Conservation (phyloP, 2,329 filamentous ascomycete genomes). For the Knufia fluminis region DNA sequence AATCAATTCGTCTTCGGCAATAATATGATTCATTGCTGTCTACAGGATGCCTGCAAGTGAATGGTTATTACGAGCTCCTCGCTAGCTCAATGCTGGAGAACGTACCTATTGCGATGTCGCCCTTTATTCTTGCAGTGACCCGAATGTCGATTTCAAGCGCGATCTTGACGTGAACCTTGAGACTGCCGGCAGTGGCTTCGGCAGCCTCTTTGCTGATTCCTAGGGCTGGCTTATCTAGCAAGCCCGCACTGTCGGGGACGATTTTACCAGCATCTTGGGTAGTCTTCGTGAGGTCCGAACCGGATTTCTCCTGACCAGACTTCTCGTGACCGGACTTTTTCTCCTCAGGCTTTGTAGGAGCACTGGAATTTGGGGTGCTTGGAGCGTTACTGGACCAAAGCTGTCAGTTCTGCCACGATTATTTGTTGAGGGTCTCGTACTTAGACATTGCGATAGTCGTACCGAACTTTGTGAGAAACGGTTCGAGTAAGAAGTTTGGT, state of each 20-base stretch:
- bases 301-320: too few relatives aligned
- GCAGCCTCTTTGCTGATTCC: slow-evolving; percentile 13
- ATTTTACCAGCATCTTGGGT: not conserved
- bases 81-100: slow-evolving; percentile 3
- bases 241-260: not conserved
- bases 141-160: slow-evolving; percentile 16
- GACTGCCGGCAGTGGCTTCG: slow-evolving; percentile 14
- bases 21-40: not conserved
- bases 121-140: slow-evolving; percentile 15
- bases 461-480: not conserved
- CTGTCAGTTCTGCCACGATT: not conserved
- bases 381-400: not conserved
- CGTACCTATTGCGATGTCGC: slow-evolving; percentile 17
- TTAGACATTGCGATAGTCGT: not conserved
- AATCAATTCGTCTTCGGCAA: not conserved
- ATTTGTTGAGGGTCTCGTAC: not conserved
- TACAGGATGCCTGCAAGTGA: not conserved
- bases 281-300: not conserved
- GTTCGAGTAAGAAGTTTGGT: not conserved
- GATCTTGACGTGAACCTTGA: slow-evolving; percentile 17
- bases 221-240: not conserved
- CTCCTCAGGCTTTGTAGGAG: not conserved
- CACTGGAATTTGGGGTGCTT: not conserved
- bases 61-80: not conserved
- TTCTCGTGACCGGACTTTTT: too few relatives aligned